Evolutionary conservation across 352 stramenopile genomes (phyloP).

Genomic region (Globisporangium yorkense): DNA sequence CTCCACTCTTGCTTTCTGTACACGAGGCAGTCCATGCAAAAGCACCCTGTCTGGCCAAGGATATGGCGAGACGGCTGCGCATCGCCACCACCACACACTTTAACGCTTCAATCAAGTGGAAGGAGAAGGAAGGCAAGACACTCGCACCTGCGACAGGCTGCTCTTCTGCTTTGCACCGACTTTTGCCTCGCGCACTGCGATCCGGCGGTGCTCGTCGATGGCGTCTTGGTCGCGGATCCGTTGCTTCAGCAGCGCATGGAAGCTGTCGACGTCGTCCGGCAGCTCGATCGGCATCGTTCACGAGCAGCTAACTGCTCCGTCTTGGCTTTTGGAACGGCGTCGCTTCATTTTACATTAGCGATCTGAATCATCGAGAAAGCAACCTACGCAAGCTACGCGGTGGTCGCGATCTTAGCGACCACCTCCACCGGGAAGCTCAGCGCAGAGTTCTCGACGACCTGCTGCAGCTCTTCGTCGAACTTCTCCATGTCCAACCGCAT

Average conservation of each 20-base stretch:
- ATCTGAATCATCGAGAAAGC: not conserved
- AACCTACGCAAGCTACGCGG: not conserved
- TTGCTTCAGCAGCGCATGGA: constrained; percentile 45
- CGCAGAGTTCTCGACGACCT: constrained; percentile 51
- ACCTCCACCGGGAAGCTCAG: constrained; percentile 50
- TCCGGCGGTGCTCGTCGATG: constrained; percentile 33
- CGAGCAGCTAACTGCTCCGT: too few species aligned
- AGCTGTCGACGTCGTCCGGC: constrained; percentile 29
- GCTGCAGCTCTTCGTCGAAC: constrained; percentile 50
- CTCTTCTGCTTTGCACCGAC: constrained; percentile 9
- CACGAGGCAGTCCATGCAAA: constrained; percentile 67
- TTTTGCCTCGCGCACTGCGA: not conserved
- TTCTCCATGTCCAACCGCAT: constrained; percentile 63
- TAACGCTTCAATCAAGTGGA: too few species aligned
- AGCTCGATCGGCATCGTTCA: constrained; percentile 30
- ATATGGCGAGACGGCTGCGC: constrained; percentile 35
- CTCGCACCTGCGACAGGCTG: constrained; percentile 6
- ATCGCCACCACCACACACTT: too few species aligned
- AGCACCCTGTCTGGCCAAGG: constrained; percentile 66
- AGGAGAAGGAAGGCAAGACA: not conserved
- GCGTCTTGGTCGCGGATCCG: constrained; percentile 47
- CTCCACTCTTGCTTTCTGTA: constrained; percentile 73
- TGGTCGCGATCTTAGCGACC: constrained; percentile 17
- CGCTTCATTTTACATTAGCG: not conserved
- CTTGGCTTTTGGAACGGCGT: not conserved